These are phyloP conservation scores for Apiospora kogelbergensis DNA, from an alignment of 2,329 filamentous ascomycete genomes.

Conservation along the genomic window DNA sequence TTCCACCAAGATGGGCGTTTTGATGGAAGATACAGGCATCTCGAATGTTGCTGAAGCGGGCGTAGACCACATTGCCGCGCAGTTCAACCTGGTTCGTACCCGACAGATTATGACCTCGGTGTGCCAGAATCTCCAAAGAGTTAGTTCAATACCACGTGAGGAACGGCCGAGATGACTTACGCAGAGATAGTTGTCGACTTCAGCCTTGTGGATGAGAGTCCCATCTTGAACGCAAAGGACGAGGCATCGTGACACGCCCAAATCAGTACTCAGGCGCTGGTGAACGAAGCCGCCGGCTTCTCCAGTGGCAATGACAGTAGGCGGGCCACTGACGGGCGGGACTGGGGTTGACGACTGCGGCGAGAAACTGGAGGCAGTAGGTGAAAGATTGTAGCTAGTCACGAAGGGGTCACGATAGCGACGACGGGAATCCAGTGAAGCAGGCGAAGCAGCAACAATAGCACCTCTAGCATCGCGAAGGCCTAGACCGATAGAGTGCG, in stretches of 20 bases:
- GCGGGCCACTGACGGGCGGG: neutral
- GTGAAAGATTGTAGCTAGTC: slow-evolving; percentile 56
- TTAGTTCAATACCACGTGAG: neutral
- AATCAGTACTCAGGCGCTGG: slow-evolving; percentile 42
- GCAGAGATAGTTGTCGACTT: slow-evolving; percentile 44
- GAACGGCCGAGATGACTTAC: slow-evolving; percentile 35
- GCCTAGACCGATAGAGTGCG: slow-evolving; percentile 32
- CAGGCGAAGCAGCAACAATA: slow-evolving; percentile 23
- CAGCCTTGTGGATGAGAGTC: slow-evolving; percentile 30
- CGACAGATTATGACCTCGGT: slow-evolving; percentile 37
- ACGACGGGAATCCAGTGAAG: slow-evolving; percentile 22
- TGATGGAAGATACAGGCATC: slow-evolving; percentile 54
- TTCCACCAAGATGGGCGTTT: slow-evolving; percentile 41
- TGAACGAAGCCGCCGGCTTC: slow-evolving; percentile 6
- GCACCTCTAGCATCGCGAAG: slow-evolving; percentile 29
- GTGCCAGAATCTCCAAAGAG: slow-evolving; percentile 32
- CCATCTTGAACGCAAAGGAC: slow-evolving; percentile 35
- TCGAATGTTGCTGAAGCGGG: slow-evolving; percentile 60
- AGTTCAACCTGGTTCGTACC: slow-evolving; percentile 38
- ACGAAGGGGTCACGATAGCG: slow-evolving; percentile 53
- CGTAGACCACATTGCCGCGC: slow-evolving; percentile 44
- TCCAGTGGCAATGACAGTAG: neutral
- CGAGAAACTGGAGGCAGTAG: slow-evolving; percentile 62
- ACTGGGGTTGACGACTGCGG: slow-evolving; percentile 34
- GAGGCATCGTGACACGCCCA: slow-evolving; percentile 46